phyloP scores from a whole-genome alignment of 75 land plant species.

The Gnetum montanum region DNA sequence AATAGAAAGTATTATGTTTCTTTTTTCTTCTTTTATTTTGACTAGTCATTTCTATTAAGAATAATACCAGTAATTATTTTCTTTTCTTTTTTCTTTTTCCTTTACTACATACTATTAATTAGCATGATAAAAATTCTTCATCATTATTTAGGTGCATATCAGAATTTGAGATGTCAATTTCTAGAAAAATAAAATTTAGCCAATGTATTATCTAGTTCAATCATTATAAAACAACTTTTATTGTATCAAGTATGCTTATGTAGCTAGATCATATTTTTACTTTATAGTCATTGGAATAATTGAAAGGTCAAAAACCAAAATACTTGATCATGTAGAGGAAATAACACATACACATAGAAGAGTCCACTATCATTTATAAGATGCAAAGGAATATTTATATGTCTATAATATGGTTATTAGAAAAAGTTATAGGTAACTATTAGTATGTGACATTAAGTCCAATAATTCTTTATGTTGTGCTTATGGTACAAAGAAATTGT shows the following conservation, averaged over 20 bases:
- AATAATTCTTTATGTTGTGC: background rate
- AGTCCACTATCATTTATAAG: constrained; percentile 46
- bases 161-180: too few species aligned
- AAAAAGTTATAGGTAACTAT: constrained; percentile 47
- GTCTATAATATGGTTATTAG: constrained; percentile 86
- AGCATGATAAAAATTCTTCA: too few species aligned
- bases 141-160: too few species aligned
- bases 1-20: too few species aligned
- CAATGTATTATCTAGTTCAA: background rate
- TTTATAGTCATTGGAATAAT: constrained; percentile 4
- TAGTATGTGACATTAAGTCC: background rate
- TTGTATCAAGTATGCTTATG: constrained; percentile 80
- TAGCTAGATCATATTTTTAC: constrained; percentile 42
- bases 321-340: constrained; percentile 83
- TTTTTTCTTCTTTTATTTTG: too few species aligned
- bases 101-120: too few species aligned
- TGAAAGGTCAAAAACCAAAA: background rate
- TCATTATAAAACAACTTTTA: background rate
- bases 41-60: too few species aligned
- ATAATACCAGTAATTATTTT: too few species aligned
- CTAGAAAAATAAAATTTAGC: too few species aligned
- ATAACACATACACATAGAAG: constrained; percentile 56
- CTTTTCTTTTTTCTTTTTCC: too few species aligned
- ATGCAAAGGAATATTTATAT: constrained; percentile 73
- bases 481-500: background rate